Evolutionary conservation across 805 yeast species (phyloP).

Genomic region (Candida glaebosa): DNA sequence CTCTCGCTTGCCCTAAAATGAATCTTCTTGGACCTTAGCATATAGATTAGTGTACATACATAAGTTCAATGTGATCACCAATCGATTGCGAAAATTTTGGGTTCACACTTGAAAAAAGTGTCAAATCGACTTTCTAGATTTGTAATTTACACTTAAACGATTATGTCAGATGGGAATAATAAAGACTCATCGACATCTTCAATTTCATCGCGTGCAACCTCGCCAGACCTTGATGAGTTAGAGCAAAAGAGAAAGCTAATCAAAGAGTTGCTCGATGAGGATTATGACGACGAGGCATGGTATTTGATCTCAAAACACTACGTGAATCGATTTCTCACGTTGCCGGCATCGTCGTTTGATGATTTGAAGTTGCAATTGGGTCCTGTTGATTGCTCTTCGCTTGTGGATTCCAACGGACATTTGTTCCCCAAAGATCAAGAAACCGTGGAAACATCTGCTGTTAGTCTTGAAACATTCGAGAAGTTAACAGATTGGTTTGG

Average conservation of each 20-base stretch:
- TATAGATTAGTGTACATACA: no score
- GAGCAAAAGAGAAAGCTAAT: conserved; percentile 18
- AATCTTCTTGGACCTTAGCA: no score
- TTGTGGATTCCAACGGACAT: conserved; percentile 45
- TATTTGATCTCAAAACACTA: conserved; percentile 48
- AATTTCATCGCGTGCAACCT: neutral
- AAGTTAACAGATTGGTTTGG: conserved; percentile 55
- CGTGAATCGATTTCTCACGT: conserved; percentile 37
- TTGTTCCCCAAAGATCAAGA: conserved; percentile 26
- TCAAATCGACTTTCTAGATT: neutral
- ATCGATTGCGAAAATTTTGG: neutral
- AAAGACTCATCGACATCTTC: neutral
- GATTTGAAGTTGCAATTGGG: conserved; percentile 35
- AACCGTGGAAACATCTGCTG: conserved; percentile 15
- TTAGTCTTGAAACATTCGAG: conserved; percentile 45
- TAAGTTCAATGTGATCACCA: no score
- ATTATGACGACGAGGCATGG: conserved; percentile 42
- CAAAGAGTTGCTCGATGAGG: conserved; percentile 13
- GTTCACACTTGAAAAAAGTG: neutral
- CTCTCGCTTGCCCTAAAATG: no score
- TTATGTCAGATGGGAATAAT: conserved; percentile 3
- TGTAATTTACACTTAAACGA: neutral
- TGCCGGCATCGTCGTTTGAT: conserved; percentile 22
- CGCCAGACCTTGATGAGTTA: conserved; percentile 6
- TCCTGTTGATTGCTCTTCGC: conserved; percentile 42